Base-by-base conservation (phyloP, 2,329 filamentous ascomycete species). In the Sporothrix inflata region DNA sequence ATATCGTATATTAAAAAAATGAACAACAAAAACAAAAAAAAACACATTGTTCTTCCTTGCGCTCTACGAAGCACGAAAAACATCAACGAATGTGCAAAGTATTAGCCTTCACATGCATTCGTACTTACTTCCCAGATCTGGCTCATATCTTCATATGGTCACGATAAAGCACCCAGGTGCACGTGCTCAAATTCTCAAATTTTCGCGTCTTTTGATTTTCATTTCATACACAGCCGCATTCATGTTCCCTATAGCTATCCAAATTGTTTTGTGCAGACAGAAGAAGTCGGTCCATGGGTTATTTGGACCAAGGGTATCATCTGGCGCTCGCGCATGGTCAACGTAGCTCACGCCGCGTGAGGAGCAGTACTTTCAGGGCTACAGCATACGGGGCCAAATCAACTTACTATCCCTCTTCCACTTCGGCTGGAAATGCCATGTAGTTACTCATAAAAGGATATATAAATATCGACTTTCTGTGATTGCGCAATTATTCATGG, bases 171-270 rank as follows among this genome's bases (percentile, higher is more conserved):
- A 9, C n/a, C 47, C 19, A 9, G 3, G 8, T 14, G 5, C 11
- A 16, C 55, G 14, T 38, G 30, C 19, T 21, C 55, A 60, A n/a
- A 11, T 3, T 9, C 53, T n/a, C 34, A 7, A 16, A 27, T 27
- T 4, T 12, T 27, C n/a, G 60, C 40, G 38, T 65, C 60, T 45
- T 65, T 65, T 65, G 60, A 65, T 45, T 65, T 65, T 65, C 38
- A 45, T 65, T 27, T 14, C 27, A 16, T 11, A 30, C 30, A 16
- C 30, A 16, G 51, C 21, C 24, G 12, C 14, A 30, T 27, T 21
- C 14, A 30, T 11, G 21, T 11, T 5, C 1, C 27, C 11, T 19
- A 30, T 5, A 7, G 24, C 14, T 19, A 30, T 16, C 4, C 24
- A 21, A 6, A 14, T 4, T 1, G 12, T 19, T 45, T 14, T 24